Percentiles rank a stretch among this genome's conserved stretches.
Evolutionary conservation across 2,329 filamentous ascomycete genomes (phyloP).

Genomic region (Tolypocladium tropicale): DNA sequence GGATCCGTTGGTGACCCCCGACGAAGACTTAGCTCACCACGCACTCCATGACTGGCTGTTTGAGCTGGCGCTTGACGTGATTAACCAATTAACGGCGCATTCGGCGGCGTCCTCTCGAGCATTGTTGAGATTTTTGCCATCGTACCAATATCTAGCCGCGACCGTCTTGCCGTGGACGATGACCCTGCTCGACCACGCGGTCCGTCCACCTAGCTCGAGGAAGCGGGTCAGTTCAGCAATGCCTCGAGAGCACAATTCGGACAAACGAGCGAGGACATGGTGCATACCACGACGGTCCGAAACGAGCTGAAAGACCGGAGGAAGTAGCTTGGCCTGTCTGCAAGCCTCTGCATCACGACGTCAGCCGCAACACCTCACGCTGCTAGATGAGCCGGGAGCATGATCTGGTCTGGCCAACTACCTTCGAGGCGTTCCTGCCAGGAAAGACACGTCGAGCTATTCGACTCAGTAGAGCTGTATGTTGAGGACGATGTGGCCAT

Average conservation of each 20-base stretch:
- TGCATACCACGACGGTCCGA: constrained; percentile 63
- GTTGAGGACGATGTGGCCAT: constrained; percentile 16
- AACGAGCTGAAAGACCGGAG: constrained; percentile 58
- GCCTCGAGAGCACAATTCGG: background rate
- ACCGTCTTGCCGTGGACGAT: constrained; percentile 56
- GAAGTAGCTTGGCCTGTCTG: constrained; percentile 37
- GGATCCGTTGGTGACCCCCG: background rate
- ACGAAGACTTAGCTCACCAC: constrained; percentile 4
- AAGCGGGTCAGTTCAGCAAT: background rate
- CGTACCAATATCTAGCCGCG: constrained; percentile 81
- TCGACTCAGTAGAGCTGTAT: constrained; percentile 11
- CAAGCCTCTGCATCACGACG: constrained; percentile 40
- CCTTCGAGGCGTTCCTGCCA: constrained; percentile 51
- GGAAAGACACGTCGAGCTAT: constrained; percentile 11
- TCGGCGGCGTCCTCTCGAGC: constrained; percentile 89
- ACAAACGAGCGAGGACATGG: constrained; percentile 2
- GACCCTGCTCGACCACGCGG: constrained; percentile 80
- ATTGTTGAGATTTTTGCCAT: constrained; percentile 78
- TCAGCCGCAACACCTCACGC: constrained; percentile 1
- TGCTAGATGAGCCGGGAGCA: constrained; percentile 2
- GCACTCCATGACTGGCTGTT: constrained; percentile 13
- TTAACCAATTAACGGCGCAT: constrained; percentile 55
- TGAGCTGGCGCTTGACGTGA: constrained; percentile 19
- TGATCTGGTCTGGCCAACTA: constrained; percentile 16
- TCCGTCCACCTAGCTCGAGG: constrained; percentile 59